Evolutionary conservation across 176 grass and related monocot genomes (phyloP), one percentile per base, ranked within the genome.

Genomic region (Bromus sterilis): DNA sequence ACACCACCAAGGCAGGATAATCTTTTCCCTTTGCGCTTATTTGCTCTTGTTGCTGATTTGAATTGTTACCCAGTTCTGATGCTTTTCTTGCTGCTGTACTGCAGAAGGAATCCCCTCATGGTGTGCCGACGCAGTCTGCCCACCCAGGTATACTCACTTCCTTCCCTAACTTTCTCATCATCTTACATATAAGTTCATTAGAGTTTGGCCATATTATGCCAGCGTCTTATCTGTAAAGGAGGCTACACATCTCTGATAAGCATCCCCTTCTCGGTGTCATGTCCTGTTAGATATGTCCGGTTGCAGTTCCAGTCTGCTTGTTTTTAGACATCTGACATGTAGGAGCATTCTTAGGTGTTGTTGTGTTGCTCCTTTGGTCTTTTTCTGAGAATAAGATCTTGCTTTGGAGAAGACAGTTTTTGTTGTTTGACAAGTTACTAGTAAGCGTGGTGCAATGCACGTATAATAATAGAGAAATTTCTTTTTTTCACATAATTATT

Each of bases 71-170:
- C 20, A 12, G 12, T 67, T 43, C 72, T 91, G 60, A 78, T 6
- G 18, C 4, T 15, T 84, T 11, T 84, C 7, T 66, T 51, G 34
- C 55, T 40, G 9, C 78, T 66, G 10, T 5, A 2, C 23, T 79
- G 56, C 86, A 94, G 92, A 94, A 97, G 77, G 94, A 97, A 78
- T 94, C 94, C 16, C 90, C 94, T 59, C 89, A 92, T 49, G 92
- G 94, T 13, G 83, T 83, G 37, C 77, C 87, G 20, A 94, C 90
- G 42, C 85, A 97, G 91, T 97, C 92, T 83, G 94, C 94, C 80
- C 94, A 97, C 49, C 92, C 92, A 44, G 92, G 94, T 97, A 86
- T 15, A 8, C 16, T 3, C 4, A 1, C 70, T 32, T 53, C 6
- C 11, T 80, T 14, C 4, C 55, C 16, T 58, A 30, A 6, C 20